Base-by-base conservation (phyloP, 139 green algal species). In the Pseudopediastrum boryanum region DNA sequence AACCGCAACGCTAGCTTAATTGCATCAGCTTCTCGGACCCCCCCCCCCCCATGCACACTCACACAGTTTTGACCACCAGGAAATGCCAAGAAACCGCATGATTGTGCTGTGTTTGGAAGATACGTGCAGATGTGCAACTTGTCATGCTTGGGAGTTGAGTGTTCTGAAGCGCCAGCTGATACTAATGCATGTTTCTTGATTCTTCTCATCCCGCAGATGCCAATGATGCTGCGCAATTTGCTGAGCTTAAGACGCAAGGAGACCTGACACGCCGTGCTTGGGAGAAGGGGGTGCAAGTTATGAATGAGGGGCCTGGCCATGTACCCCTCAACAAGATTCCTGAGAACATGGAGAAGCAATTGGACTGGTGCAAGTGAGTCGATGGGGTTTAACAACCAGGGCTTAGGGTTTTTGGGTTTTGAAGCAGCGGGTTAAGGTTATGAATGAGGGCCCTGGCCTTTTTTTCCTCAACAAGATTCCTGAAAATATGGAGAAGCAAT, bases 391-490 rank as follows among this genome's bases (percentile, higher is more conserved):
- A 16, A 19, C 16, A 19, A 27, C 16, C 19, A 58, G 48, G 48
- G 48, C 48, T 58, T 58, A 58, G 48, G 16, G 48, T 19, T 27
- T 58, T 16, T 58, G 16, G 16, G 48, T 27, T 58, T 58, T 16
- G 48, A 16, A 58, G 48, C 48, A 58, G 48, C 48, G 48, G 48
- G 16, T 58, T 58, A 19, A 94, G 91, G 92, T 98, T 25, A 99
- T 99, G 95, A 98, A 98, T 65, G 95, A 99, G 84, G 95, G 95
- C 36, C 92, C 95, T 19, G 95, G 95, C 38, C 95, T 98, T 76
- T 92, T 99, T 48, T 95, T 95, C 1, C 83, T 99, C 64, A 83
- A 99, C 90, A 98, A 98, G 89, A 98, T 98, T 68, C 95, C 93
- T 10, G 95, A 98, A 70, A 98, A 98, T 87, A 95, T 95, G 91